A percentile compares a stretch with the other conserved stretches of the same genome.
Conservation (phyloP, 768 basidiomycete species). For the Xanthoconium stramineum region DNA sequence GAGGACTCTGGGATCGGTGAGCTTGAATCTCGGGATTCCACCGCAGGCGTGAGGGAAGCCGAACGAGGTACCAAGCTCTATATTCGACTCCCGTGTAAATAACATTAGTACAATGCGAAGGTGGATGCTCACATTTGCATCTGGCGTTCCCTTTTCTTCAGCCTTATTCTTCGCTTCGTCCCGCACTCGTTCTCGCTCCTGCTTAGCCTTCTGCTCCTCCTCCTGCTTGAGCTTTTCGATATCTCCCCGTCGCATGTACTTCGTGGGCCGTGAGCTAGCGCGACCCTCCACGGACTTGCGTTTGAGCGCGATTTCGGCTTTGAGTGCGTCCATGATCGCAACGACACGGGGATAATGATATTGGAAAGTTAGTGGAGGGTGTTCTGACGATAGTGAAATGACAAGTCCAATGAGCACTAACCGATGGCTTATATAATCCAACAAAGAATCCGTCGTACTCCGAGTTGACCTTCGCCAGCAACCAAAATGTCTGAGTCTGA, state of each 20-base stretch:
- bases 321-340: slow-evolving; percentile 80
- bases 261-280: slow-evolving; percentile 51
- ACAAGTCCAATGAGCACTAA: background rate
- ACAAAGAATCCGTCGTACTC: slow-evolving; percentile 33
- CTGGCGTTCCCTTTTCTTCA: slow-evolving; percentile 24
- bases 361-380: background rate
- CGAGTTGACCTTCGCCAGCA: slow-evolving; percentile 29
- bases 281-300: slow-evolving; percentile 67
- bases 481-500: slow-evolving; percentile 61
- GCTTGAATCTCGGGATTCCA: slow-evolving; percentile 34
- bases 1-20: slow-evolving; percentile 38
- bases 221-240: slow-evolving; percentile 66
- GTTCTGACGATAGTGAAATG: background rate
- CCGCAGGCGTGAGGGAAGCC: slow-evolving; percentile 38
- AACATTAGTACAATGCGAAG: slow-evolving; percentile 3
- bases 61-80: slow-evolving; percentile 39
- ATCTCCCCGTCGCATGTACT: slow-evolving; percentile 93
- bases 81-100: slow-evolving; percentile 46
- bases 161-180: slow-evolving; percentile 19
- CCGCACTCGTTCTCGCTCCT: slow-evolving; percentile 32
- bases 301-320: slow-evolving; percentile 84
- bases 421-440: slow-evolving; percentile 26
- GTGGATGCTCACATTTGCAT: slow-evolving; percentile 43
- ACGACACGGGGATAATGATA: background rate
- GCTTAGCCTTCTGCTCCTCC: slow-evolving; percentile 35